phyloP scores from a whole-genome alignment of 164 flowering plant species.

The Magnolia kwangsiensis region DNA sequence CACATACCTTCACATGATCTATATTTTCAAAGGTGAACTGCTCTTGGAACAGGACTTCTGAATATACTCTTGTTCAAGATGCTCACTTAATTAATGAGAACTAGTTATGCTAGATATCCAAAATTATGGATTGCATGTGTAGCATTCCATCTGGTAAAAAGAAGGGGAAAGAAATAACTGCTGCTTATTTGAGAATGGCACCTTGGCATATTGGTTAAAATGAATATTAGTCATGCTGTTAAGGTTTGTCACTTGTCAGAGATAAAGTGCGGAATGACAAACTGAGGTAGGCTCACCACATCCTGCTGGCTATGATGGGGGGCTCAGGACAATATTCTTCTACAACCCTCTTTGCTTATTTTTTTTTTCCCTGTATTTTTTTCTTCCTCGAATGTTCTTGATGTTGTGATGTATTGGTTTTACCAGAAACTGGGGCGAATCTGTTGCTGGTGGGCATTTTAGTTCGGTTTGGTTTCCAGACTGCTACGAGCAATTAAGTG shows the following conservation, averaged over 20 bases:
- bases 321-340: slow-evolving; percentile 16
- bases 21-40: too few species aligned
- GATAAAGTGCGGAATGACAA: slow-evolving; percentile 18
- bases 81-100: slow-evolving; percentile 10
- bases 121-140: neutral
- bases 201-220: slow-evolving; percentile 6
- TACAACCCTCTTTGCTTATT: slow-evolving; percentile 17
- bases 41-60: neutral
- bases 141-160: neutral
- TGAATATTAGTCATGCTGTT: slow-evolving; percentile 11
- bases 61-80: neutral
- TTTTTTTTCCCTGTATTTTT: neutral
- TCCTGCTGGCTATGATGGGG: slow-evolving; percentile 20
- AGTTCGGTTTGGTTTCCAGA: slow-evolving; percentile 34
- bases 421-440: slow-evolving; percentile 50
- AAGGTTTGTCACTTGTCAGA: slow-evolving; percentile 21
- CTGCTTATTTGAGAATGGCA: slow-evolving; percentile 4
- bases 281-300: slow-evolving; percentile 42
- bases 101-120: slow-evolving; percentile 4
- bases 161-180: neutral
- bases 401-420: slow-evolving; percentile 59
- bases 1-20: neutral
- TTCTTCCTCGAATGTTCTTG: slow-evolving; percentile 32
- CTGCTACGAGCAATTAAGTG: slow-evolving; percentile 41
- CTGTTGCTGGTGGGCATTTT: slow-evolving; percentile 29